These are phyloP conservation scores for Talaromyces albobiverticillius DNA, from an alignment of 2,329 filamentous ascomycete species.

Conservation along the genomic window DNA sequence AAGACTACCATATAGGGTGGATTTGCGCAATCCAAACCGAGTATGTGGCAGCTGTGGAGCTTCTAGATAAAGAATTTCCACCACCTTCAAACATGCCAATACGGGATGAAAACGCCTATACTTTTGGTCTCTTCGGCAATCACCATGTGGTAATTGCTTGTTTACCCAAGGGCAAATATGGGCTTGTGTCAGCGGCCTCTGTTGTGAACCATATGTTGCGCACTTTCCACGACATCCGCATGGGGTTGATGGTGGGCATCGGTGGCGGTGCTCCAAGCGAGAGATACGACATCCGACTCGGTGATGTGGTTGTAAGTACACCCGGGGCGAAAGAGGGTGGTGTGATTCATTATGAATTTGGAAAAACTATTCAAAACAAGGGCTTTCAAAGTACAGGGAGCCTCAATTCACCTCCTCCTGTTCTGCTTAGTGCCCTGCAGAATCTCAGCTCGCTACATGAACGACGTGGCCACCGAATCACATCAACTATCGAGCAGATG, in stretches of 20 bases:
- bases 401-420: no score
- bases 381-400: no score
- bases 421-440: no score
- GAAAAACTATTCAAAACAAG: no score
- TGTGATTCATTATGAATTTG: constrained; percentile 13
- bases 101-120: constrained; percentile 18
- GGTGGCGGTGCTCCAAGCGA: constrained; percentile 21
- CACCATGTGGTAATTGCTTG: constrained; percentile 21
- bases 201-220: constrained; percentile 17
- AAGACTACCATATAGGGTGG: no score
- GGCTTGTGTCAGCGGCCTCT: constrained; percentile 7
- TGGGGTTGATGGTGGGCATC: constrained; percentile 23
- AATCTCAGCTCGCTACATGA: no score
- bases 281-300: constrained; percentile 8
- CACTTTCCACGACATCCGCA: constrained; percentile 19
- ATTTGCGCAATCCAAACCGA: no score
- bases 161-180: constrained; percentile 12
- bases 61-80: no score
- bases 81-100: no score
- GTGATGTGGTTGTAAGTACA: constrained; percentile 17
- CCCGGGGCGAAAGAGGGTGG: constrained; percentile 14
- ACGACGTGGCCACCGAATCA: no score
- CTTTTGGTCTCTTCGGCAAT: constrained; percentile 19
- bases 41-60: no score
- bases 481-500: no score